Base-by-base conservation (phyloP, 1,284 basidiomycete genomes). In the Mycena citricolor region DNA sequence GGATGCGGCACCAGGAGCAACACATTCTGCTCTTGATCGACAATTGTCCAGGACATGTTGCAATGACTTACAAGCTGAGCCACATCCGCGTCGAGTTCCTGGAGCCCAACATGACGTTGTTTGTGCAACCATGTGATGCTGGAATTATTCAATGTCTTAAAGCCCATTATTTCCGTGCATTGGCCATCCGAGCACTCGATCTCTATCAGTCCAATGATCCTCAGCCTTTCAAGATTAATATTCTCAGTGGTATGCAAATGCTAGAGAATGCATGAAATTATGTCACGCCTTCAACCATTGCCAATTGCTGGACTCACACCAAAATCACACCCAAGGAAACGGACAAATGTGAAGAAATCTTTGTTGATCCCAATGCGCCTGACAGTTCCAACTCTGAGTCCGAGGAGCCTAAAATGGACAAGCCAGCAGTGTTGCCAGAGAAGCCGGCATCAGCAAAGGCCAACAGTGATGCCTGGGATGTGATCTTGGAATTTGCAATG, bases 221-320 rank as follows among this genome's bases (percentile, higher is more conserved):
- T 13, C 51, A 68, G 11, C 63, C 69, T 24, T 70, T 64, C 50
- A 59, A 65, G 16, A 61, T 71, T 32, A 50, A 65, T 44, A 50
- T 62, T 5, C 57, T 68, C 5, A 54, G 63, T 32, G 64, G 52
- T 5, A 66, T 71, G 59, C 42, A 41, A 7, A 55, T 70, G 45
- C 57, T 55, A 5, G 34, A 50, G 13, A 44, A 50, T n/a, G 62
- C 65, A 17, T 70, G 67, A 67, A 17, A 49, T 6, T 35, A 47
- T 7, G 55, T 69, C 23, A 48, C 46, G 7, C 20, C 38, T 8
- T 31, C 40, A 8, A 69, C 63, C 19, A 63, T 69, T 36, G 10
- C 28, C 19, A 58, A 67, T 48, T 68, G 66, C 51, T 68, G 65
- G 66, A 35, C 47, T 17, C 62, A 67, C 38, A 57, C 55, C 13